phyloP scores from a whole-genome alignment of 768 basidiomycete genomes.

The Phaeotremella skinneri region DNA sequence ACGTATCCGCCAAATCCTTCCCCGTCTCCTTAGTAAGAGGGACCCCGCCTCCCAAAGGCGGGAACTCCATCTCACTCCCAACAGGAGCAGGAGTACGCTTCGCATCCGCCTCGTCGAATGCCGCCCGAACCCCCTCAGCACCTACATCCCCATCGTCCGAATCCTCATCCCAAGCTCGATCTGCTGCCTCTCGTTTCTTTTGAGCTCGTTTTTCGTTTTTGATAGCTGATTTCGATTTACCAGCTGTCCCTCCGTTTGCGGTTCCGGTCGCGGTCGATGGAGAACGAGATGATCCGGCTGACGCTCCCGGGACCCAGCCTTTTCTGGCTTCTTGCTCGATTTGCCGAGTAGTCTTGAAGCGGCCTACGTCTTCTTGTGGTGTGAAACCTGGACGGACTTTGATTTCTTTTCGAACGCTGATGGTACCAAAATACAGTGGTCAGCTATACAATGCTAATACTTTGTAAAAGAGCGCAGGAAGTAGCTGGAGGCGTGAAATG shows the following conservation, averaged over 20 bases:
- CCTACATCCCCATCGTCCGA: conserved; percentile 79
- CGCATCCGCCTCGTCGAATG: conserved; percentile 34
- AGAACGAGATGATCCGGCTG: conserved; percentile 31
- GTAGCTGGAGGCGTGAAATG: not conserved
- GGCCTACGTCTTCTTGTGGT: conserved; percentile 87
- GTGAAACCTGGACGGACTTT: conserved; percentile 91
- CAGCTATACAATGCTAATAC: not conserved
- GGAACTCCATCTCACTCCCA: conserved; percentile 28
- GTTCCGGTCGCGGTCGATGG: conserved; percentile 52
- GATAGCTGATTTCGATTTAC: conserved; percentile 58
- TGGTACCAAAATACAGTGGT: not conserved
- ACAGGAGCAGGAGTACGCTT: conserved; percentile 19
- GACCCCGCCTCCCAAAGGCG: not conserved
- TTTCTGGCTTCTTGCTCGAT: not conserved
- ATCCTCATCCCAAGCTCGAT: conserved; percentile 59
- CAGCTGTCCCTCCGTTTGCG: not conserved
- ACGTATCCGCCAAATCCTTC: not conserved
- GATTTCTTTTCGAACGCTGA: conserved; percentile 77
- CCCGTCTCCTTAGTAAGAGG: too few relatives aligned
- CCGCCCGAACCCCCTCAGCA: conserved; percentile 45
- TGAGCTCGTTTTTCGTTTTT: conserved; percentile 81
- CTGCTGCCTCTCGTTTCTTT: conserved; percentile 65
- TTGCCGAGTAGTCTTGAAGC: conserved; percentile 73
- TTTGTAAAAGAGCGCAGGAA: not conserved
- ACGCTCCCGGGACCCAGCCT: not conserved